Base-by-base conservation (phyloP, 306 rosid genomes). In the Styphnolobium japonicum region DNA sequence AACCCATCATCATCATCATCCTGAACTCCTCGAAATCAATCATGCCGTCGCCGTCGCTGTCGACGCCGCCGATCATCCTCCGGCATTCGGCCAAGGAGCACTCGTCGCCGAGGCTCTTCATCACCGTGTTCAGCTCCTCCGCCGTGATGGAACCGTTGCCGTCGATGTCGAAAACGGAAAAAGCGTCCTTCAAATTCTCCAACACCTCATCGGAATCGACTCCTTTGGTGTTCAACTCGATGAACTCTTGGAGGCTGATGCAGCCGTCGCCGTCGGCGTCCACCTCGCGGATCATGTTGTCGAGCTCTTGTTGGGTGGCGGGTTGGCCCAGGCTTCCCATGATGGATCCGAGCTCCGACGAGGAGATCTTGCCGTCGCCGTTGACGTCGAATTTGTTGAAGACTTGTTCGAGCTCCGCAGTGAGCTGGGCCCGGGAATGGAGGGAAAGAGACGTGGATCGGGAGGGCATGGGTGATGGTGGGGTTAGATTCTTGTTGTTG, bases 351-450 rank as follows among this genome's bases (percentile, higher is more conserved):
- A 94, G 90, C 61, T 94, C 98, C 9, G 94, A 82, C 3, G 93
- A 67, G 16, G 91, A 92, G 91, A 94, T 92, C 97, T 90, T 92
- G 31, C 97, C 98, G 77, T 94, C 97, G 49, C 97, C 97, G 63
- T 94, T 94, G 9, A 82, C 97, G 73, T 94, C 98, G 81, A 94
- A 92, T 84, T 82, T 92, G 75, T 75, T 84, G 91, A 95, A 95
- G 0, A 95, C 98, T 71, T 90, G 79, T 37, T 91, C 94, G 0
- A 95, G 94, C 64, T 95, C 98, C 0, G 76, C 85, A 3, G 85
- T 83, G 53, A 93, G 71, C 67, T 85, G 91, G 0, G 81, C 73
- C 2, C 83, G 85, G 1, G 84, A 49, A 4, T 80, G 80, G 12
- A 85, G 53, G 0, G 94, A 93, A 2, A 87, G 71, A 0, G 97